Evolutionary conservation across 176 grass and related monocot genomes (phyloP).

Genomic region (Zea luxurians): DNA sequence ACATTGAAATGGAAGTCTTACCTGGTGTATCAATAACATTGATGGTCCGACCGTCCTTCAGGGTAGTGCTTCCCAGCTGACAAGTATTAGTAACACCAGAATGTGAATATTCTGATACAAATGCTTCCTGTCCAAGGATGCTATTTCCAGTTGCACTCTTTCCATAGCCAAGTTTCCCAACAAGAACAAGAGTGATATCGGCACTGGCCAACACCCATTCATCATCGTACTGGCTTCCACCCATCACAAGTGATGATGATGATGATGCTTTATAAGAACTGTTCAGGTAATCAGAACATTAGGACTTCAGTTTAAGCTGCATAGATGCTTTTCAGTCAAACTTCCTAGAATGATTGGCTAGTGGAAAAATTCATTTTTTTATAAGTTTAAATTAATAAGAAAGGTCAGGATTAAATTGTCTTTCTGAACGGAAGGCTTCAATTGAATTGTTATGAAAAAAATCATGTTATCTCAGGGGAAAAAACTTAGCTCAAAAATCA

Average conservation of each 20-base stretch:
- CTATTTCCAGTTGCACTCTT: conserved; percentile 91
- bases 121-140: conserved; percentile 71
- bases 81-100: conserved; percentile 69
- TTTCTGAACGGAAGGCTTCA: background rate
- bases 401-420: background rate
- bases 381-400: background rate
- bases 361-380: background rate
- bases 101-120: conserved; percentile 64
- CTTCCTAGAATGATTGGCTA: conserved; percentile 1
- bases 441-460: background rate
- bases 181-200: conserved; percentile 68
- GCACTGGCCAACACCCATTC: conserved; percentile 78
- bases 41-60: conserved; percentile 58
- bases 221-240: conserved; percentile 58
- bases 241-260: conserved; percentile 41
- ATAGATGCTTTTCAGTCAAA: background rate
- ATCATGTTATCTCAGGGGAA: background rate
- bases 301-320: background rate
- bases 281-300: conserved; percentile 27
- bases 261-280: conserved; percentile 20
- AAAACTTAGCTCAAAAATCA: background rate
- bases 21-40: conserved; percentile 78
- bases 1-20: conserved; percentile 14
- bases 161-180: conserved; percentile 76
- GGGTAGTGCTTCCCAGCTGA: conserved; percentile 54